Evolutionary conservation across 1,139 yeast species (phyloP).

Genomic region (Blastobotrys illinoisensis): DNA sequence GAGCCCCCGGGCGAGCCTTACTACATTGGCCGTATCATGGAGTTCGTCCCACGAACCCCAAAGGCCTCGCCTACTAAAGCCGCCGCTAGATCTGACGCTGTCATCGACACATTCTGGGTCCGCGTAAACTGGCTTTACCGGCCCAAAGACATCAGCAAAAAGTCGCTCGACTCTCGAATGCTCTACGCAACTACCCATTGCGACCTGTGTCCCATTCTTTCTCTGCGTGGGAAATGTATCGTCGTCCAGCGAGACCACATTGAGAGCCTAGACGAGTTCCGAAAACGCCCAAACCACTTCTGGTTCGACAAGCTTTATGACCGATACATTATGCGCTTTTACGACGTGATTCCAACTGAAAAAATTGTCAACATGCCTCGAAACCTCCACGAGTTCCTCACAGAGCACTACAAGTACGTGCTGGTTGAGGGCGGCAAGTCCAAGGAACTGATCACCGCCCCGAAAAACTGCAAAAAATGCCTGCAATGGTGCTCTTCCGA

Average conservation of each 20-base stretch:
- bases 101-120: constrained; percentile 44
- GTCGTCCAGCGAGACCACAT: constrained; percentile 68
- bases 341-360: constrained; percentile 65
- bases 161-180: constrained; percentile 64
- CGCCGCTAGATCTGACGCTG: constrained; percentile 3
- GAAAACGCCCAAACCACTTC: constrained; percentile 60
- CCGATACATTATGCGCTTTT: constrained; percentile 76
- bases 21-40: constrained; percentile 80
- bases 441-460: constrained; percentile 57
- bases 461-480: constrained; percentile 70
- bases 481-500: constrained; percentile 75
- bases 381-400: constrained; percentile 56
- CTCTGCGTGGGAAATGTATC: constrained; percentile 69
- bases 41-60: constrained; percentile 43
- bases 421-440: constrained; percentile 71
- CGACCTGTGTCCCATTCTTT: constrained; percentile 71
- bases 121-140: constrained; percentile 90
- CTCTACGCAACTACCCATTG: constrained; percentile 83
- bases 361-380: constrained; percentile 52
- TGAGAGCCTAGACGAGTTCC: constrained; percentile 51
- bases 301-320: constrained; percentile 86
- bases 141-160: constrained; percentile 74
- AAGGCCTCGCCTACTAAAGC: constrained; percentile 1
- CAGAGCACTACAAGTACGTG: constrained; percentile 64
- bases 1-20: constrained; percentile 97